Conservation (phyloP, 164 flowering plant species). For the Santalum album region DNA sequence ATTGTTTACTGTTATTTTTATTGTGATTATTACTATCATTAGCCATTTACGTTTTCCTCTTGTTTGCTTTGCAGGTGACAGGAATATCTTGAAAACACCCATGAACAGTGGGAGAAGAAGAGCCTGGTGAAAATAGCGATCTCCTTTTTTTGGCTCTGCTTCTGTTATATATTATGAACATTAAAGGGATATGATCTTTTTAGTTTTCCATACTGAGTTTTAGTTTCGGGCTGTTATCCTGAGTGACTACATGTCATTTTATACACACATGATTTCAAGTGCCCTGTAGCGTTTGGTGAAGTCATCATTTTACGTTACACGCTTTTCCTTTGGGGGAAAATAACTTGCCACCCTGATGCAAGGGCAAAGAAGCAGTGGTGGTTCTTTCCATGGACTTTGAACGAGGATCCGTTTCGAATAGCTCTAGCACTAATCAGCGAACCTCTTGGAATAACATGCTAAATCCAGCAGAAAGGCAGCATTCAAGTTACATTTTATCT, state of each 20-base stretch:
- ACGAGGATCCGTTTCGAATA: conserved; percentile 40
- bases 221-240: too few relatives aligned
- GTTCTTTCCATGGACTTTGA: conserved; percentile 44
- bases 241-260: not conserved
- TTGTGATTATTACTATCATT: too few relatives aligned
- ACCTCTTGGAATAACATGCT: conserved; percentile 34
- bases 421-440: conserved; percentile 29
- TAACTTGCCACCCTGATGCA: conserved; percentile 39
- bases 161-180: not conserved
- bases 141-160: not conserved
- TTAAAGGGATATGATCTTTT: not conserved
- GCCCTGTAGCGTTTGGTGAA: not conserved
- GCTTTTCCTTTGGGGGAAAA: conserved; percentile 2
- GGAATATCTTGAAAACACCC: not conserved
- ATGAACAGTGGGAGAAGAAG: not conserved
- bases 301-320: not conserved
- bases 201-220: not conserved
- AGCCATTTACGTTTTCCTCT: not conserved
- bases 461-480: conserved; percentile 30
- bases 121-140: not conserved
- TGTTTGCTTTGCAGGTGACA: not conserved
- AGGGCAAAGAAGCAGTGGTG: conserved; percentile 38
- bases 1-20: too few relatives aligned
- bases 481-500: conserved; percentile 26
- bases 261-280: conserved; percentile 6